Conservation (phyloP, 2,329 filamentous ascomycete species). For the Albifimbria verrucaria region DNA sequence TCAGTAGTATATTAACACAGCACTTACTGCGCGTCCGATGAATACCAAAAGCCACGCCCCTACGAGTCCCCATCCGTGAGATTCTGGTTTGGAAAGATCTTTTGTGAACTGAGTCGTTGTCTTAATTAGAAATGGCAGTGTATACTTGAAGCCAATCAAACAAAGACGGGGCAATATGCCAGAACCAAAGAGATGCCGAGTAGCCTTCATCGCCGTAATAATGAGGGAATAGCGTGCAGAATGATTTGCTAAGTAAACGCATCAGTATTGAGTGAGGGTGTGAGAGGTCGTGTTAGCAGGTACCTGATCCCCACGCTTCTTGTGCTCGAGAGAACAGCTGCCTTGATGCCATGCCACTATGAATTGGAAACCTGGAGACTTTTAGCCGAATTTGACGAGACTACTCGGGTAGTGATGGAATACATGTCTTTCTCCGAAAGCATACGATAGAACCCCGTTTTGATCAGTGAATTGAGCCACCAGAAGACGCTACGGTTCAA, state of each 20-base stretch:
- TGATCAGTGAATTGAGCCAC: slow-evolving; percentile 15
- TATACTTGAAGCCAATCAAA: not conserved
- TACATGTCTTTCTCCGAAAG: no score
- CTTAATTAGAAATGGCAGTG: not conserved
- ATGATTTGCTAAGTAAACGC: no score
- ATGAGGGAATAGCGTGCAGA: not conserved
- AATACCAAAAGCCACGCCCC: no score
- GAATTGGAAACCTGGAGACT: no score
- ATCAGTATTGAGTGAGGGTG: no score
- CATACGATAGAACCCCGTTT: not conserved
- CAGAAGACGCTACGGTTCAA: slow-evolving; percentile 14
- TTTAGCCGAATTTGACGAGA: not conserved
- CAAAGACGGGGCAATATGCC: not conserved
- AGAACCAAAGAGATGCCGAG: not conserved
- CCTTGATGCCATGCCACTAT: no score
- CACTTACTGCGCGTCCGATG: no score
- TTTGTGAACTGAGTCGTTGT: not conserved
- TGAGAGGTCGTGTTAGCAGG: no score
- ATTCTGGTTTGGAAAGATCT: not conserved
- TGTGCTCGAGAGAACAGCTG: no score
- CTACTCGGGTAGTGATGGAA: not conserved
- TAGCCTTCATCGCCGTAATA: not conserved
- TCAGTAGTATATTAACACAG: no score
- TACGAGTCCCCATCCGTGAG: not conserved
- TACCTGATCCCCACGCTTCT: no score